Conservation (phyloP, 2,329 filamentous ascomycete genomes). For the Cladosporium colombiae region DNA sequence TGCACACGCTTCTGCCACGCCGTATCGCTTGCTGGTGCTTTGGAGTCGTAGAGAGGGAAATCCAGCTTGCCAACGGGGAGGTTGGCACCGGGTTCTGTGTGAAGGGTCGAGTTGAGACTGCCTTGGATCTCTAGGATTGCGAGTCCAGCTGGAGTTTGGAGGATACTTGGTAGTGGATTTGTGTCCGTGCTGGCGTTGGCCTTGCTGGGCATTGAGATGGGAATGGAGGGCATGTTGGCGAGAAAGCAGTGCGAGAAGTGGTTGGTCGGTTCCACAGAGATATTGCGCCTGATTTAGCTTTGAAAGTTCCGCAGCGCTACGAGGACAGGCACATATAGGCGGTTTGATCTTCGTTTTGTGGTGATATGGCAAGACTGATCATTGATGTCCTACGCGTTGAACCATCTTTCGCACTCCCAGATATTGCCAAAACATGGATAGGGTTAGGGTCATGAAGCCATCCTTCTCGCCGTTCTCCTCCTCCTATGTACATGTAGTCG, state of each 20-base stretch:
- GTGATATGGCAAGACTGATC: neutral
- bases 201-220: neutral
- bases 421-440: neutral
- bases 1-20: conserved; percentile 88
- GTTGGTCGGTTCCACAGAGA: neutral
- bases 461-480: neutral
- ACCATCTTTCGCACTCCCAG: neutral
- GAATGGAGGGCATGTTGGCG: conserved; percentile 10
- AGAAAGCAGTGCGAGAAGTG: neutral
- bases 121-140: conserved; percentile 93
- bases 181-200: conserved; percentile 5
- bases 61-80: conserved; percentile 70
- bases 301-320: neutral
- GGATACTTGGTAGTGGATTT: conserved; percentile 73
- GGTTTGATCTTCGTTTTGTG: neutral
- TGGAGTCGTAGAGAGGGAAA: conserved; percentile 72
- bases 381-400: neutral
- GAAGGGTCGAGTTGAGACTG: conserved; percentile 71
- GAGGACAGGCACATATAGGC: neutral
- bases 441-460: neutral
- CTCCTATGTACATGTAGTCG: too few species aligned
- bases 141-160: conserved; percentile 86
- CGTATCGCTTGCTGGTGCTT: conserved; percentile 53
- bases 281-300: neutral
- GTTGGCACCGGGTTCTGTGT: conserved; percentile 24